Base-by-base conservation (phyloP, 352 stramenopile species). In the Phytophthora rubi region DNA sequence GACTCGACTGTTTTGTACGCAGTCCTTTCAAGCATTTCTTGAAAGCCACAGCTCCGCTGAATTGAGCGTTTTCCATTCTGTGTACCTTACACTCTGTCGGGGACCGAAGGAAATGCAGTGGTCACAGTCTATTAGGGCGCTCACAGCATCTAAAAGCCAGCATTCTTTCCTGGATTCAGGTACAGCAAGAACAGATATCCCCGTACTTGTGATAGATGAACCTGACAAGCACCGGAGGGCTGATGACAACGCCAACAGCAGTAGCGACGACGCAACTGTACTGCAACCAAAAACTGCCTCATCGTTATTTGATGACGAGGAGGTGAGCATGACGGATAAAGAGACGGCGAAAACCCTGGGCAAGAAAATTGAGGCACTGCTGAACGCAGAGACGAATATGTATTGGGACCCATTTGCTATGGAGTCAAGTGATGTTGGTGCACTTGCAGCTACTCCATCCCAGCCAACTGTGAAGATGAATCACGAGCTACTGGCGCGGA, bases 1-100 rank as follows among this genome's bases (percentile, higher is more conserved):
- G 56, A 90, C 86, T 18, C 76, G 81, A 26, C 15, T 95, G 2
- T 89, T 95, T 6, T 81, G 73, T 33, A 94, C 88, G 0, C 88
- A 95, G 65, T 75, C 88, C 5, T 95, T 94, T 55, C 86, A 95
- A 53, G 57, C 82, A 2, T 95, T 95, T 79, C 73, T 95, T 0
- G 88, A 95, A 62, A 94, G 76, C 37, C 88, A 95, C 58, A 88
- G 83, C 61, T 81, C 74, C 5, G 67, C 71, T 16, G 85, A 92
- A n/a, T 60, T 95, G 12, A 88, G 83, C 37, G 80, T 92, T 6
- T 95, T 95, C 45, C 86, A 95, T 68, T 86, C 83, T 5, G 76
- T 93, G 6, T 93, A 95, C 49, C 37, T 89, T 23, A 84, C 81
- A 4, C 72, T 94, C 21, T 80, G 80, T 18, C 76, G 88, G 10